Conservation (phyloP, 169 alveolate species). For the Plasmodium inui region DNA sequence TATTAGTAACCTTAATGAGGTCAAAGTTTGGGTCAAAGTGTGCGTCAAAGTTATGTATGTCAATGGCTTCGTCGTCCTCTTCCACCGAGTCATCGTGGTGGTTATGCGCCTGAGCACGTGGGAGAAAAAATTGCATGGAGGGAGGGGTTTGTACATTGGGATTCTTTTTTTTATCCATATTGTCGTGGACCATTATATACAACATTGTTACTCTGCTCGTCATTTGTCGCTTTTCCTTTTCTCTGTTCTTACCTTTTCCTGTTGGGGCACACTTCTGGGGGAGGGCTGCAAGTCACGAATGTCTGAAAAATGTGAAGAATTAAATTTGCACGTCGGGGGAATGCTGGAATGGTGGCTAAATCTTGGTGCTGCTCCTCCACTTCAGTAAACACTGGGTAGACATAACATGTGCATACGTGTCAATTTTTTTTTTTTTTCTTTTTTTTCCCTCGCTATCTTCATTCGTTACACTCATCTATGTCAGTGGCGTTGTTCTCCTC, state of each 20-base stretch:
- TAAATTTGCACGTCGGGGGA: neutral
- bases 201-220: neutral
- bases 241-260: slow-evolving; percentile 15
- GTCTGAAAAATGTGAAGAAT: slow-evolving; percentile 10
- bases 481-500: slow-evolving; percentile 68
- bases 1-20: slow-evolving; percentile 35
- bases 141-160: neutral
- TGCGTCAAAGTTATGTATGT: slow-evolving; percentile 49
- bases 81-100: neutral
- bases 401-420: neutral
- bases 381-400: neutral
- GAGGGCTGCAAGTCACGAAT: neutral
- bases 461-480: slow-evolving; percentile 31
- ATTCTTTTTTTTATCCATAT: neutral
- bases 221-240: neutral
- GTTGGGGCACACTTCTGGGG: neutral
- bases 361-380: neutral
- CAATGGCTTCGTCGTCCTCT: slow-evolving; percentile 61
- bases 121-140: neutral
- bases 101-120: neutral
- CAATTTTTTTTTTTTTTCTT: neutral
- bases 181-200: neutral
- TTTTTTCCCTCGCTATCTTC: neutral
- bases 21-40: slow-evolving; percentile 2
- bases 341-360: neutral